phyloP scores from a whole-genome alignment of 177 flowering plant genomes.

The Vitis hybrid region DNA sequence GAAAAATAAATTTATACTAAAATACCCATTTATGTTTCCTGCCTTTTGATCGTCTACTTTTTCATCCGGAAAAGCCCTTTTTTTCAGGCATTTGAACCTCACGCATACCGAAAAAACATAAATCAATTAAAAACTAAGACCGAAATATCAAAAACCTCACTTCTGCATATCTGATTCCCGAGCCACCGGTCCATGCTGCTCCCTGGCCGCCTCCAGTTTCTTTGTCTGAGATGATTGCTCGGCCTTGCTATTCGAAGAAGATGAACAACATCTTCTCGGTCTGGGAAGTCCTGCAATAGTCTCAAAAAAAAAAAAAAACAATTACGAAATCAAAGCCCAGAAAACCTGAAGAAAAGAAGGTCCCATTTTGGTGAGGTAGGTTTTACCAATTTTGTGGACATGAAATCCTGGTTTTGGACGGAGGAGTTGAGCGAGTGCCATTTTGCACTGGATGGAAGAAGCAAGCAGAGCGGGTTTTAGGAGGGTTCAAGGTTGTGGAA shows the following conservation, averaged over 20 bases:
- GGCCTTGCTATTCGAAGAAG: background rate
- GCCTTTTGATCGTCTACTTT: no score
- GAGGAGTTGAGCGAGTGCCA: slow-evolving; percentile 21
- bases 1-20: no score
- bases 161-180: background rate
- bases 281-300: background rate
- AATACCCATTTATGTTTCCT: background rate
- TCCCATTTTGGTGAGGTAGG: background rate
- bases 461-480: no score
- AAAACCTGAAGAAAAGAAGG: background rate
- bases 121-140: background rate
- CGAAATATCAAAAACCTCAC: background rate
- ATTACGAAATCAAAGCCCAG: background rate
- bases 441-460: background rate
- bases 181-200: background rate
- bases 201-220: background rate
- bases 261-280: background rate
- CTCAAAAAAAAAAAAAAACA: background rate
- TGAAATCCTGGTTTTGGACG: slow-evolving; percentile 5
- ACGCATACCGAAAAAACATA: background rate
- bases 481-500: no score
- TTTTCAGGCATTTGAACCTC: no score
- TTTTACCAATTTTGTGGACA: slow-evolving; percentile 15
- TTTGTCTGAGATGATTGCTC: background rate
- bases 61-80: no score